phyloP scores from a whole-genome alignment of 495 filamentous ascomycete species.

The Penicillium desertorum region DNA sequence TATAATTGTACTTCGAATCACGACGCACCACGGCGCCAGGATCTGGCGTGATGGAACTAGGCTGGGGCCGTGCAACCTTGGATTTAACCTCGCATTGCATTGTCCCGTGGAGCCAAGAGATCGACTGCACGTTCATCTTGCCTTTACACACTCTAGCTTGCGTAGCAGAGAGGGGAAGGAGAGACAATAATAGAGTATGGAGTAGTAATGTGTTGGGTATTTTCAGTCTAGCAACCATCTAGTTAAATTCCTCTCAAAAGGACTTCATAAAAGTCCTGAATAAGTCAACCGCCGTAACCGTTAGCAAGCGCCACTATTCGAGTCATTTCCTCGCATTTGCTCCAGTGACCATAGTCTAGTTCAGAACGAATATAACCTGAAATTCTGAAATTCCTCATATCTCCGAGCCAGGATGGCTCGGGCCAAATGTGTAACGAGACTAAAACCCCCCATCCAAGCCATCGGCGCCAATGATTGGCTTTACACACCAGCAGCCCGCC shows the following conservation, averaged over 20 bases:
- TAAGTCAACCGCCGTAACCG: slow-evolving; percentile 17
- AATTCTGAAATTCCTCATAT: slow-evolving; percentile 8
- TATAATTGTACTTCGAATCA: slow-evolving; percentile 10
- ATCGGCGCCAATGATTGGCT: slow-evolving; percentile 6
- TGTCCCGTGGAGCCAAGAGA: slow-evolving; percentile 33
- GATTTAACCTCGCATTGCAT: slow-evolving; percentile 41
- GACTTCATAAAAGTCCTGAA: neutral
- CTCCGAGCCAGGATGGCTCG: slow-evolving; percentile 19
- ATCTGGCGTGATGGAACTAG: slow-evolving; percentile 14
- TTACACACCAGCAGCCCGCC: slow-evolving; percentile 26
- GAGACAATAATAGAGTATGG: neutral
- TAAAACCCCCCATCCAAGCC: slow-evolving; percentile 3
- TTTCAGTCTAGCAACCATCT: neutral
- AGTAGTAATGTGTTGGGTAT: neutral
- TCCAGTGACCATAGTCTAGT: neutral
- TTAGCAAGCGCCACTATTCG: slow-evolving; percentile 6
- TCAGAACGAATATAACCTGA: neutral
- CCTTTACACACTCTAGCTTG: slow-evolving; percentile 13
- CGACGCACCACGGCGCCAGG: slow-evolving; percentile 22
- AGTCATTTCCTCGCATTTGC: slow-evolving; percentile 1
- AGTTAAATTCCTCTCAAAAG: neutral
- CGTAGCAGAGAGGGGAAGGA: slow-evolving; percentile 1
- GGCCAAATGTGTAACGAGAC: slow-evolving; percentile 30
- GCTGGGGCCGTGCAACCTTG: slow-evolving; percentile 27
- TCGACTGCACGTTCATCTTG: slow-evolving; percentile 38